Evolutionary conservation across 2,329 filamentous ascomycete species (phyloP).

Genomic region (Paramyrothecium sp.): DNA sequence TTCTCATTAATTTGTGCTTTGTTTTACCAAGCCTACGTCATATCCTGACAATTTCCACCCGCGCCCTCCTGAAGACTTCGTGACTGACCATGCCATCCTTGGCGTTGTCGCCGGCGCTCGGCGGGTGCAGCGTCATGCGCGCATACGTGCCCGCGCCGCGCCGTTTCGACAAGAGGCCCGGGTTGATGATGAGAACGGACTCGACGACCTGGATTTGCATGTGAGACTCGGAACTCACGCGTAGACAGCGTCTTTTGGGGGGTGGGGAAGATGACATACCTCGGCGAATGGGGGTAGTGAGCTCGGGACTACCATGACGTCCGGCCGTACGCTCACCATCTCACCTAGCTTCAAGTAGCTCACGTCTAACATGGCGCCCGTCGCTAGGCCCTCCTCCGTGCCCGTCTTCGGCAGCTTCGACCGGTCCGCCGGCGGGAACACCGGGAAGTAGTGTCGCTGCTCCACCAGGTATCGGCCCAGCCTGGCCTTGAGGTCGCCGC

Average conservation of each 20-base stretch:
- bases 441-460: slow-evolving; percentile 86
- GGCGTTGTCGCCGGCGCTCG: slow-evolving; percentile 57
- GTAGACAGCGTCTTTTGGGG: not conserved
- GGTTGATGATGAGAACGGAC: slow-evolving; percentile 86
- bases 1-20: too few species aligned
- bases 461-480: slow-evolving; percentile 77
- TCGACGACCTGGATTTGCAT: slow-evolving; percentile 71
- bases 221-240: slow-evolving; percentile 9
- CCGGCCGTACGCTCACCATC: slow-evolving; percentile 82
- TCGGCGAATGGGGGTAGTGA: slow-evolving; percentile 83
- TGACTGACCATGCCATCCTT: slow-evolving; percentile 64
- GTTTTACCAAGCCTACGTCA: slow-evolving; percentile 23
- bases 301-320: slow-evolving; percentile 81
- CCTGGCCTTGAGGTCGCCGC: slow-evolving; percentile 62
- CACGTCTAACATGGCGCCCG: slow-evolving; percentile 78
- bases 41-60: slow-evolving; percentile 86
- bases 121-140: slow-evolving; percentile 71
- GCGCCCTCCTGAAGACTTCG: slow-evolving; percentile 75
- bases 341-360: slow-evolving; percentile 87
- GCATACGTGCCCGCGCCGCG: slow-evolving; percentile 84
- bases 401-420: slow-evolving; percentile 65
- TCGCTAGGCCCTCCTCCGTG: slow-evolving; percentile 56
- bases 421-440: slow-evolving; percentile 79
- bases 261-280: slow-evolving; percentile 52
- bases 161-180: slow-evolving; percentile 81